Conservation (phyloP, 192 early-diverging fungal genomes). For the Podila verticillata region DNA sequence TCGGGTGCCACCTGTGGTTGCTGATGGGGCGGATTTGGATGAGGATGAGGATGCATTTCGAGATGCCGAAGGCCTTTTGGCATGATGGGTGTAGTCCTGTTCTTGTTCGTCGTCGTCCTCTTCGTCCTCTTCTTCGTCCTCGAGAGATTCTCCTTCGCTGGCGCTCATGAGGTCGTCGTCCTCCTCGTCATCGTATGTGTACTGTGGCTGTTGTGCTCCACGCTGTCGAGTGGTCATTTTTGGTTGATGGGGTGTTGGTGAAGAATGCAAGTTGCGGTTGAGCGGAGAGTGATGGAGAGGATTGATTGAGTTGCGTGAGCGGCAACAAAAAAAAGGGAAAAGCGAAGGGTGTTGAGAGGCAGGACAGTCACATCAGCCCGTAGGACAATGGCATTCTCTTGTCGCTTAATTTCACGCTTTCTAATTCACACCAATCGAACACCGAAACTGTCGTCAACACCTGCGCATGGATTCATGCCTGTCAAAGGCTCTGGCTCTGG, state of each 20-base stretch:
- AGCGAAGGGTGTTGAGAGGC: no score
- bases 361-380: no score
- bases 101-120: slow-evolving; percentile 15
- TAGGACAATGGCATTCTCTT: no score
- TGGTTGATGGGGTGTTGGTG: not conserved
- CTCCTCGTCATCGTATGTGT: slow-evolving; percentile 36
- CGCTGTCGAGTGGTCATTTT: not conserved
- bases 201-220: slow-evolving; percentile 23
- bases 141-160: slow-evolving; percentile 2
- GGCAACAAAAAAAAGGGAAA: not conserved
- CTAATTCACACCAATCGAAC: no score
- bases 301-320: not conserved
- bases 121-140: slow-evolving; percentile 21
- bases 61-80: not conserved
- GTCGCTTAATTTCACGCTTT: no score
- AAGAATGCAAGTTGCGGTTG: not conserved
- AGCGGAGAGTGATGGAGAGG: not conserved
- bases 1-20: not conserved
- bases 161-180: slow-evolving; percentile 11
- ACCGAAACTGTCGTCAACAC: no score
- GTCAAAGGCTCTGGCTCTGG: no score
- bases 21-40: slow-evolving; percentile 1
- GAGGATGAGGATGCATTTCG: slow-evolving; percentile 9
- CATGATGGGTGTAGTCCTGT: slow-evolving; percentile 11
- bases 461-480: no score